Base-by-base conservation (phyloP, 345 rosid genomes). In the Eucalyptus pumila region DNA sequence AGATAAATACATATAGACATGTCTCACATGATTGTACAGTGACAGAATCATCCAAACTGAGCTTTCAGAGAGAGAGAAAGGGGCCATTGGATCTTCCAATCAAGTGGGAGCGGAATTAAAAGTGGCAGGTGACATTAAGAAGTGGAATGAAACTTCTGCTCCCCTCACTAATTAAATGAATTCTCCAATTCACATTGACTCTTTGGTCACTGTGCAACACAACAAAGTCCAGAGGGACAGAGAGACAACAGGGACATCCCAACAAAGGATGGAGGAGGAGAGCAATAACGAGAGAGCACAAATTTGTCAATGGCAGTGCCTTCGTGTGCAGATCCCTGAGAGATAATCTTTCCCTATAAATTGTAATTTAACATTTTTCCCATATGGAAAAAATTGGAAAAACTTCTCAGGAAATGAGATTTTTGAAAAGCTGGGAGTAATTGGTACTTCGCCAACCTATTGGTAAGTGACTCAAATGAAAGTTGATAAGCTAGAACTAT, bases 401-500 rank as follows among this genome's bases (percentile, higher is more conserved):
- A 51, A 16, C 54, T 15, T 51, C 54, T 51, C 21, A 16, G 7
- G 54, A 51, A 51, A 51, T 14, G 54, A 51, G 19, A 51, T 69
- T 14, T 89, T 89, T 86, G 90, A 89, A 87, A 89, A 89, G 88
- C 86, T 89, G 26, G 90, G 86, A 62, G 86, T 72, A 21, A 89
- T 89, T 52, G 90, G 88, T 32, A 89, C 86, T 86, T 86, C 32
- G 62, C 90, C 14, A 89, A 15, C 54, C 6, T 50, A 6, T 50
- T 50, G 17, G 52, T 15, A 14, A 89, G 60, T 54, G 60, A 19
- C 60, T 23, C 11, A 8, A 54, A 54, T 54, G 2, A 54, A 21
- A 21, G 60, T 54, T 54, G 60, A 54, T 54, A 21, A 54, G 3
- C 60, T 21, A 54, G 4, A 54, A 54, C 60, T 54, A 54, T 9